These are phyloP conservation scores for Meyerozyma elateridarum DNA, from an alignment of 1,139 yeast genomes.

Conservation along the genomic window DNA sequence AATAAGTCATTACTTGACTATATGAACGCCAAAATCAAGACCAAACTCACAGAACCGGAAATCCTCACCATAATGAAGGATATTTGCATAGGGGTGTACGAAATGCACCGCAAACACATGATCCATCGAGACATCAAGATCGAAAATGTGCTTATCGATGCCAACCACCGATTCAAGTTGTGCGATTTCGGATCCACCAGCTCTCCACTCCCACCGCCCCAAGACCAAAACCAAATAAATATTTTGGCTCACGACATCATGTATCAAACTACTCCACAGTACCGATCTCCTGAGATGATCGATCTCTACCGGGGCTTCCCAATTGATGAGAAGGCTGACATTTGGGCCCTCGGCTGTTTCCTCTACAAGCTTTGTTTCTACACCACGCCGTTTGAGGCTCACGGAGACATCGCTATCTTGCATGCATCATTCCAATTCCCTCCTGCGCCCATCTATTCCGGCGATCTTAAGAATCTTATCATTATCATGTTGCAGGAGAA, in stretches of 20 bases:
- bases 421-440: conserved; percentile 65
- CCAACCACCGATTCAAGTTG: conserved; percentile 52
- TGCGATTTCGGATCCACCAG: conserved; percentile 79
- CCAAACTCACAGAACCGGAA: conserved; percentile 58
- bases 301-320: conserved; percentile 64
- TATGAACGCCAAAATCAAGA: conserved; percentile 66
- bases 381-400: conserved; percentile 76
- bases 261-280: conserved; percentile 79
- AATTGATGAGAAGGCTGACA: conserved; percentile 72
- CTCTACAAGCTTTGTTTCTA: conserved; percentile 72
- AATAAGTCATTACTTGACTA: conserved; percentile 66
- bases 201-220: conserved; percentile 59
- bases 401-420: conserved; percentile 68
- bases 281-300: conserved; percentile 79
- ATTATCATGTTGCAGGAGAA: conserved; percentile 76
- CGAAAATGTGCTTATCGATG: conserved; percentile 67
- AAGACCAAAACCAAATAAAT: conserved; percentile 56
- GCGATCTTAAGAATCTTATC: conserved; percentile 66
- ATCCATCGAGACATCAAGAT: conserved; percentile 77
- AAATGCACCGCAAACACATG: conserved; percentile 62
- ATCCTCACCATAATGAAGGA: conserved; percentile 65
- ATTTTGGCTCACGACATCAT: conserved; percentile 61
- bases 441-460: conserved; percentile 48
- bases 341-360: conserved; percentile 82
- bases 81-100: conserved; percentile 61